phyloP scores from a whole-genome alignment of 1,284 basidiomycete species.

The Marasmius oreades region DNA sequence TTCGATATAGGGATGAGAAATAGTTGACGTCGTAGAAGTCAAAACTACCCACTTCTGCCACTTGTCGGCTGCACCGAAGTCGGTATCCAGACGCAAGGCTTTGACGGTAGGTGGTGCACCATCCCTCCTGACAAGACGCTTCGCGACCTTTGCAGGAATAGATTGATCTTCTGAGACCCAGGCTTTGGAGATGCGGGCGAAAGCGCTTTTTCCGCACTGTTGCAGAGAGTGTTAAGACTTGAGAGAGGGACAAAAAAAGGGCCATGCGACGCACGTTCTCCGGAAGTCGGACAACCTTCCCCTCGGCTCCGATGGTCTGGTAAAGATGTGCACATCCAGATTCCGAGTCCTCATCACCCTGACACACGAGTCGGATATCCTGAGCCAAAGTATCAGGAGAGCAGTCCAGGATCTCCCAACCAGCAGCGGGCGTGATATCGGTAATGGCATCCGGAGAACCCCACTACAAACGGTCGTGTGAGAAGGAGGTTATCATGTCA shows the following conservation, averaged over 20 bases:
- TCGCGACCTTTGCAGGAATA: conserved; percentile 23
- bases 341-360: neutral
- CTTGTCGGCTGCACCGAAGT: conserved; percentile 35
- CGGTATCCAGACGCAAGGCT: conserved; percentile 39
- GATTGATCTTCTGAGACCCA: conserved; percentile 31
- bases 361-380: conserved; percentile 20
- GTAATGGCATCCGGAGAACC: conserved; percentile 19
- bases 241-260: no score
- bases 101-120: conserved; percentile 33
- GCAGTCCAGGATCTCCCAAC: conserved; percentile 21
- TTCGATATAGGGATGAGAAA: neutral
- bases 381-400: conserved; percentile 15
- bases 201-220: conserved; percentile 37
- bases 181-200: conserved; percentile 34
- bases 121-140: conserved; percentile 23
- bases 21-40: neutral
- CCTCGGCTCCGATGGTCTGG: conserved; percentile 14
- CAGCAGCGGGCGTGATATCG: conserved; percentile 20
- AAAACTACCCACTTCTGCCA: conserved; percentile 22
- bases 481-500: neutral
- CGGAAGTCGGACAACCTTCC: conserved; percentile 21
- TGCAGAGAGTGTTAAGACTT: no score
- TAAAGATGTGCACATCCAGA: conserved; percentile 16
- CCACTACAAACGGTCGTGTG: conserved; percentile 11
- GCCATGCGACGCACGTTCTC: conserved; percentile 16